Evolutionary conservation across 306 rosid genomes (phyloP).

Genomic region (Chamaecrista fasciculata): DNA sequence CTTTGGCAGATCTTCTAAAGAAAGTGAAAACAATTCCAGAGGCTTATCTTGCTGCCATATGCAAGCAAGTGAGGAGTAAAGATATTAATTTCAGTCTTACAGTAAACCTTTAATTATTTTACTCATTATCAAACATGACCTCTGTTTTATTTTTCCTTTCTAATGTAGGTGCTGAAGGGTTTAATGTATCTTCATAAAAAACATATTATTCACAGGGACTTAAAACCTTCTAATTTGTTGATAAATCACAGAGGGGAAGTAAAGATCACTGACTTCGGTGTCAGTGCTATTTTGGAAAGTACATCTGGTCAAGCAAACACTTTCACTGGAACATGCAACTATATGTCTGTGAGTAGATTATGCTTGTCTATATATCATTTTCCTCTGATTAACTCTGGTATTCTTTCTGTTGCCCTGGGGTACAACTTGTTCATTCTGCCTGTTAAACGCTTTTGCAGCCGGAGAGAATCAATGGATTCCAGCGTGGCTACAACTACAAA

Average conservation of each 20-base stretch:
- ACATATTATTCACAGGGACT: slow-evolving; percentile 92
- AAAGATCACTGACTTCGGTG: slow-evolving; percentile 98
- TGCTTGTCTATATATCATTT: slow-evolving; percentile 14
- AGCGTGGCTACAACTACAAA: slow-evolving; percentile 63
- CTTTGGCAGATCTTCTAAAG: slow-evolving; percentile 79
- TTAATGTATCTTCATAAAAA: slow-evolving; percentile 82
- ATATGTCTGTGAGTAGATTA: slow-evolving; percentile 91
- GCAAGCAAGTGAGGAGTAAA: slow-evolving; percentile 68
- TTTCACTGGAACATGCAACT: slow-evolving; percentile 86
- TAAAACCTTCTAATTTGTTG: slow-evolving; percentile 88
- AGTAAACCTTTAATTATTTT: not conserved
- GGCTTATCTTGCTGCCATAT: slow-evolving; percentile 73
- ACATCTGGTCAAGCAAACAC: slow-evolving; percentile 95
- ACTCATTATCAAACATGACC: slow-evolving; percentile 19
- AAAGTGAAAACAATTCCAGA: slow-evolving; percentile 86
- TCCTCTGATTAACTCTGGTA: not conserved
- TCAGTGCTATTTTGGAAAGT: slow-evolving; percentile 88
- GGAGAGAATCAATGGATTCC: slow-evolving; percentile 78
- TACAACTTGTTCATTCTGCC: slow-evolving; percentile 23
- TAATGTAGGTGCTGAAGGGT: slow-evolving; percentile 82
- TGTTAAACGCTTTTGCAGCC: slow-evolving; percentile 85
- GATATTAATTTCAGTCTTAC: slow-evolving; percentile 9
- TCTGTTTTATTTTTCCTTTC: slow-evolving; percentile 7
- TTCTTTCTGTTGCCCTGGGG: slow-evolving; percentile 1
- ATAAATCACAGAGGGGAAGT: slow-evolving; percentile 93